Base-by-base conservation (phyloP, 1,284 basidiomycete species). In the Papiliotrema nemorosa region DNA sequence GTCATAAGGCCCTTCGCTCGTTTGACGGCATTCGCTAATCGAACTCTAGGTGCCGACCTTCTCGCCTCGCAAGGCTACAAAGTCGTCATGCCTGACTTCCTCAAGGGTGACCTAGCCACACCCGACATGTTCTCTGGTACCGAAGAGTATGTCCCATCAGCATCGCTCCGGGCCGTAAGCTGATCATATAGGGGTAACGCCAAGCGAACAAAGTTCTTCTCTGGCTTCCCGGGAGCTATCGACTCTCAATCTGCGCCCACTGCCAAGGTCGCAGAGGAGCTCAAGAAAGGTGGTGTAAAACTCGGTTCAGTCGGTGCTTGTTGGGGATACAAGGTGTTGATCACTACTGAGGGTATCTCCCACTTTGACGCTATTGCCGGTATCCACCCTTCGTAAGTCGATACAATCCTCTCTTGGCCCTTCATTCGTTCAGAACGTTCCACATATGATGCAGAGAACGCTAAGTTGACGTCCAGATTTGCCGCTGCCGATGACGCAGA, bases 11-110 rank as follows among this genome's bases (percentile, higher is more conserved):
- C n/a, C n/a, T n/a, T n/a, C n/a, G n/a, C n/a, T n/a, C n/a, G n/a
- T n/a, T n/a, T n/a, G n/a, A n/a, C n/a, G 26, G 20, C 14, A 18
- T 31, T 27, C n/a, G 26, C 16, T 35, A 10, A 31, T 18, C 27
- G 22, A 33, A 48, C 20, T 10, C 14, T 47, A 70, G 74, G 70
- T 50, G 72, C 73, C 54, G 72, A 75, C 58, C 58, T 75, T 42
- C 59, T 75, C 44, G 64, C 64, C 49, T 72, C 68, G 31, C 70
- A 59, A 50, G 76, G 65, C 50, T 73, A 64, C 52, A 64, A 67
- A 49, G 71, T 78, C n/a, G 59, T 73, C 50, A 74, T 78, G 68
- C 76, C 76, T 41, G 77, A 79, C 61, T 74, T 77, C 57, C 65
- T 78, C 50, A 54, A 67, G 21, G 74, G 74, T 45, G 58, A 70